Evolutionary conservation across 1,284 basidiomycete species (phyloP).

Genomic region (Moesziomyces antarcticus): DNA sequence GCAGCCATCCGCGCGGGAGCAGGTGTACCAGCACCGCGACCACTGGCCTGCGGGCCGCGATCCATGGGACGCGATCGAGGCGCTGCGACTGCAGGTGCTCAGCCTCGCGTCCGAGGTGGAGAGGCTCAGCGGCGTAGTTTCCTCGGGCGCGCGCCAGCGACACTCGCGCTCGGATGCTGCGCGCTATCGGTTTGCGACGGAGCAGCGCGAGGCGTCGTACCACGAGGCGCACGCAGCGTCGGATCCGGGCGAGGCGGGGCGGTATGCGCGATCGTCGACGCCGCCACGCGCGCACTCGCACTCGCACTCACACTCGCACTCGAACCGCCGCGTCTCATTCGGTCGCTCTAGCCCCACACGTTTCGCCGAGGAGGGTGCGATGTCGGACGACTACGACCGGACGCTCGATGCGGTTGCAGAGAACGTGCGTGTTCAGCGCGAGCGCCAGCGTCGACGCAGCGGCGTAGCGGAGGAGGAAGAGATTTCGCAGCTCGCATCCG

Average conservation of each 20-base stretch:
- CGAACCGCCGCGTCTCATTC: slow-evolving; percentile 24
- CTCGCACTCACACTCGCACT: neutral
- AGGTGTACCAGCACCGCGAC: slow-evolving; percentile 24
- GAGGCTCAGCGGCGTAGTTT: slow-evolving; percentile 39
- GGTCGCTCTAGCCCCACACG: neutral
- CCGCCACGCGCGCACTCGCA: neutral
- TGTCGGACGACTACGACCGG: slow-evolving; percentile 28
- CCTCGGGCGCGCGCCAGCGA: neutral
- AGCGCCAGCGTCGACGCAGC: slow-evolving; percentile 13
- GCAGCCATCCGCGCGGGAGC: neutral
- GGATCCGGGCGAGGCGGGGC: slow-evolving; percentile 9
- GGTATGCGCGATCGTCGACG: slow-evolving; percentile 2
- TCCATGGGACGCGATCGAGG: slow-evolving; percentile 49
- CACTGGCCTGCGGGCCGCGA: slow-evolving; percentile 25
- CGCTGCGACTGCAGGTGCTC: slow-evolving; percentile 38
- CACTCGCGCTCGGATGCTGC: neutral
- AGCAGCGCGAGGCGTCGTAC: too few relatives aligned
- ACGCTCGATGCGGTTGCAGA: slow-evolving; percentile 42
- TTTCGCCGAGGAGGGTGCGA: too few relatives aligned
- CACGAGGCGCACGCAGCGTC: slow-evolving; percentile 30
- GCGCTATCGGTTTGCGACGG: neutral
- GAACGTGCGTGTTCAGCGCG: slow-evolving; percentile 30
- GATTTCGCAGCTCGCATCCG: slow-evolving; percentile 42
- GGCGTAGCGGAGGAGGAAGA: slow-evolving; percentile 23
- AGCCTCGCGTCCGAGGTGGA: slow-evolving; percentile 40